phyloP scores from a whole-genome alignment of 2,329 filamentous ascomycete genomes.

The Ceratocystis cubensis region DNA sequence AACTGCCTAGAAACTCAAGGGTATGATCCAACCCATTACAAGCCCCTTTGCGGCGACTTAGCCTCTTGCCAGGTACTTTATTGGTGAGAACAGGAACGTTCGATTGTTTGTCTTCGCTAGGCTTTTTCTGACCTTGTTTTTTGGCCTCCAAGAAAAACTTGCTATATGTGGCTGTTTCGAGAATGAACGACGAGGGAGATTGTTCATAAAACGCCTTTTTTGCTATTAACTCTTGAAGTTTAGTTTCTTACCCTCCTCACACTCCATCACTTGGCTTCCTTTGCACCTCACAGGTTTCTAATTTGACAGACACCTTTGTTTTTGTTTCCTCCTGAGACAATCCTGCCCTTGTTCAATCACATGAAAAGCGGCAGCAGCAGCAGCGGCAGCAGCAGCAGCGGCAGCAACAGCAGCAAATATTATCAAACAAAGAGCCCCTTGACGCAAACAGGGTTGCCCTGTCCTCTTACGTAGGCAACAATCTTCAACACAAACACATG shows the following conservation, averaged over 20 bases:
- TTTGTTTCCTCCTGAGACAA: neutral
- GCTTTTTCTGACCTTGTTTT: too few relatives aligned
- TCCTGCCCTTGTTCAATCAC: neutral
- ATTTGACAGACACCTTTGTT: neutral
- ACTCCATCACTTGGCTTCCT: neutral
- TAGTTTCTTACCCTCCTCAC: neutral
- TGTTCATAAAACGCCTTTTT: neutral
- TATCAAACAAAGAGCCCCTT: neutral
- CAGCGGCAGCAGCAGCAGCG: too few relatives aligned
- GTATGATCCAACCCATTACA: too few relatives aligned
- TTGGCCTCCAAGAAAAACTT: too few relatives aligned
- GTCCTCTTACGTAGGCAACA: neutral
- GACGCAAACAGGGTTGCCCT: neutral
- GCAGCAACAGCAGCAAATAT: too few relatives aligned
- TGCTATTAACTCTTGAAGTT: neutral
- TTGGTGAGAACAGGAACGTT: too few relatives aligned
- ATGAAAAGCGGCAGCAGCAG: neutral
- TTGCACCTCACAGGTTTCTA: neutral
- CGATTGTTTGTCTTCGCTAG: too few relatives aligned
- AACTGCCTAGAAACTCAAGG: too few relatives aligned
- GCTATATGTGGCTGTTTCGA: neutral
- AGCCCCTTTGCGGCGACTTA: too few relatives aligned
- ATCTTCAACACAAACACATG: neutral
- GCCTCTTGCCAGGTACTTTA: too few relatives aligned
- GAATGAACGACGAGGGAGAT: neutral